Percentiles rank a stretch among this genome's conserved stretches.
phyloP scores from a whole-genome alignment of 306 rosid species.

The Corylus heterophylla region DNA sequence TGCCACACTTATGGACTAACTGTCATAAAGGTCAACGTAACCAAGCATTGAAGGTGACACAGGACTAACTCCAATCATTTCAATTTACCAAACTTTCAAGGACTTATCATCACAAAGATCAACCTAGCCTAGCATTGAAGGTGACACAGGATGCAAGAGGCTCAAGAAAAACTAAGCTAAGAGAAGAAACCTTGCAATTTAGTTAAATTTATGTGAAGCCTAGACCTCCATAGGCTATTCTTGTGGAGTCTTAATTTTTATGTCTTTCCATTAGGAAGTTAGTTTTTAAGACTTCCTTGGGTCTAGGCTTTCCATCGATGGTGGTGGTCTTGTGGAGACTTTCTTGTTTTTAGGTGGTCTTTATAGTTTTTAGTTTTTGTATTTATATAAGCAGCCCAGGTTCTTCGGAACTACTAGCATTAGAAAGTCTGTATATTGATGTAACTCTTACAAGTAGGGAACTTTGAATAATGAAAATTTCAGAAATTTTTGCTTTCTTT shows the following conservation, averaged over 20 bases:
- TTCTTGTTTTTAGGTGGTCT: not conserved
- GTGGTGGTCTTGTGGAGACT: too few relatives aligned
- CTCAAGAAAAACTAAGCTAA: not conserved
- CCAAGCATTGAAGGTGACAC: slow-evolving; percentile 4
- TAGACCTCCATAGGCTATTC: too few relatives aligned
- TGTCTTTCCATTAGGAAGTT: too few relatives aligned
- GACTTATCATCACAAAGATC: not conserved
- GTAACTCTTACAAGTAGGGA: not conserved
- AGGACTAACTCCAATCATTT: slow-evolving; percentile 1
- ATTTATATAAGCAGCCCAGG: too few relatives aligned
- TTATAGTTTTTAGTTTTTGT: too few relatives aligned
- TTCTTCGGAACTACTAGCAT: too few relatives aligned
- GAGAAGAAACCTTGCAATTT: too few relatives aligned
- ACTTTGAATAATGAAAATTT: not conserved
- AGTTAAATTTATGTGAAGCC: too few relatives aligned
- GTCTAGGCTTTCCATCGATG: too few relatives aligned
- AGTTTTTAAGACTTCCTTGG: too few relatives aligned
- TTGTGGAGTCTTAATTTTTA: too few relatives aligned
- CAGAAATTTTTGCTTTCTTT: not conserved
- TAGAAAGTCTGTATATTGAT: too few relatives aligned
- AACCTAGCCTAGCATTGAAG: slow-evolving; percentile 2
- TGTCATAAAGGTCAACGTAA: not conserved
- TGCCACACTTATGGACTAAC: not conserved
- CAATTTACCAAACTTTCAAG: not conserved
- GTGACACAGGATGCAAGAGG: not conserved